Conservation (phyloP, 1,139 yeast species). For the Blastobotrys arbuscula region DNA sequence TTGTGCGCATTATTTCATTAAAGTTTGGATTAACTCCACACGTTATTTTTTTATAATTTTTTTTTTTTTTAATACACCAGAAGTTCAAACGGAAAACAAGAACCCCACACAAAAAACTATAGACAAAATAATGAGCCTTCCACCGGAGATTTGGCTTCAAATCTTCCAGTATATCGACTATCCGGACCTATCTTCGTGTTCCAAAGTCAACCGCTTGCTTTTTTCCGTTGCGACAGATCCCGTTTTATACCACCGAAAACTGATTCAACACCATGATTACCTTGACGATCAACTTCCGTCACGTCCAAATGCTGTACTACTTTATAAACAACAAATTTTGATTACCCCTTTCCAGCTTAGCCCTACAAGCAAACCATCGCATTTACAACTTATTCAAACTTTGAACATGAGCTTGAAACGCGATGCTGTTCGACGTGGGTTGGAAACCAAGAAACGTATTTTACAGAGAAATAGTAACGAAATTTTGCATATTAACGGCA, state of each 20-base stretch:
- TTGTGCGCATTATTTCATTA: neutral
- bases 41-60: too few species aligned
- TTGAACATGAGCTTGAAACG: conserved; percentile 24
- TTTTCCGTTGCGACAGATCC: neutral
- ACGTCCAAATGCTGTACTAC: conserved; percentile 7
- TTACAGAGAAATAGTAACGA: conserved; percentile 24
- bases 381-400: conserved; percentile 21
- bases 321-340: conserved; percentile 26
- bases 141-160: neutral
- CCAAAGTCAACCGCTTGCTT: neutral
- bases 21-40: neutral
- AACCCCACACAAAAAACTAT: too few species aligned
- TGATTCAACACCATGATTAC: conserved; percentile 12
- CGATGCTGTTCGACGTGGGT: conserved; percentile 24
- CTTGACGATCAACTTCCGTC: conserved; percentile 13
- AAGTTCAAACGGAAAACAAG: too few species aligned
- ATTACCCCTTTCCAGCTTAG: conserved; percentile 24
- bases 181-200: neutral
- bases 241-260: conserved; percentile 17
- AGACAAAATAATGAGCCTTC: neutral
- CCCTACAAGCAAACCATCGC: conserved; percentile 24
- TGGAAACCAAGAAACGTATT: conserved; percentile 17
- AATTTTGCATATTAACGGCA: neutral
- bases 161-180: neutral
- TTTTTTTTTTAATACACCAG: neutral